Conservation (phyloP, 148 eudicot genomes). For the Rhododendron henanense region DNA sequence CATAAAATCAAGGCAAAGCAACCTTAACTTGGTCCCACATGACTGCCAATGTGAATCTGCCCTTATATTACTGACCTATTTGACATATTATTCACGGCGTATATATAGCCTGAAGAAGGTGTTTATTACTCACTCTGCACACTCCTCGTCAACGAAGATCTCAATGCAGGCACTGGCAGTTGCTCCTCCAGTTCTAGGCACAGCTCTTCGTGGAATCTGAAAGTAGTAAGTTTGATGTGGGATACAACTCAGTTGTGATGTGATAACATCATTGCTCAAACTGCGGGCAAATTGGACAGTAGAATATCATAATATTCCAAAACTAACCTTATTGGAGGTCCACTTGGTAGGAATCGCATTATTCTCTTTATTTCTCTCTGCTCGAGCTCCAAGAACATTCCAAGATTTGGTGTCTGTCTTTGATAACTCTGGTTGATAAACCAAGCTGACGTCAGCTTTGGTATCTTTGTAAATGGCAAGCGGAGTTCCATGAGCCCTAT, state of each 20-base stretch:
- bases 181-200: slow-evolving; percentile 40
- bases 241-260: not conserved
- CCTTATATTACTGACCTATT: not conserved
- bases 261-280: not conserved
- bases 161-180: slow-evolving; percentile 50
- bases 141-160: slow-evolving; percentile 81
- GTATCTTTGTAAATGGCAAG: slow-evolving; percentile 59
- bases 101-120: not conserved
- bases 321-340: slow-evolving; percentile 70
- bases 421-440: slow-evolving; percentile 31
- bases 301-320: not conserved
- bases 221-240: slow-evolving; percentile 2
- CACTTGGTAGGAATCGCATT: slow-evolving; percentile 78
- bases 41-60: not conserved
- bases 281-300: not conserved
- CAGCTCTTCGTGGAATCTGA: slow-evolving; percentile 67
- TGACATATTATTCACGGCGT: not conserved
- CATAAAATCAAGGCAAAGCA: slow-evolving; percentile 4
- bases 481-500: slow-evolving; percentile 48
- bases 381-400: slow-evolving; percentile 74
- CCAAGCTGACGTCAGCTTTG: slow-evolving; percentile 26
- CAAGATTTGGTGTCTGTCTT: slow-evolving; percentile 49
- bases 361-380: slow-evolving; percentile 94
- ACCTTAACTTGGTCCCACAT: not conserved
- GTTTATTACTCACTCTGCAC: slow-evolving; percentile 50